Evolutionary conservation across 352 stramenopile species (phyloP).

Genomic region (Globisporangium heterothallicum): DNA sequence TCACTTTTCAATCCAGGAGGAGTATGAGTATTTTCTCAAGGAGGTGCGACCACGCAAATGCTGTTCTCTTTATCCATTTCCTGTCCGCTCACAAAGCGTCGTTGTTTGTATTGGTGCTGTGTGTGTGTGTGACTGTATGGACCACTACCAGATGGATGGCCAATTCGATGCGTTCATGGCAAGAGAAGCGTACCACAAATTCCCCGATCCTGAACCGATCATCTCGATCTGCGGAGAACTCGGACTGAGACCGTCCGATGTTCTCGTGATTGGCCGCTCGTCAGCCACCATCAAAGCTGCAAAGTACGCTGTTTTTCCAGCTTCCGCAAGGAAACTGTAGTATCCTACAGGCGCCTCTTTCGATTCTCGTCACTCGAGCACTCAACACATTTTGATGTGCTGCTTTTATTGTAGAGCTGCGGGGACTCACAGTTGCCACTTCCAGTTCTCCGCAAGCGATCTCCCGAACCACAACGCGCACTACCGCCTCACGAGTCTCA

Average conservation of each 20-base stretch:
- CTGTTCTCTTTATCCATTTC: too few relatives aligned
- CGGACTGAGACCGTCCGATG: constrained; percentile 39
- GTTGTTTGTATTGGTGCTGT: neutral
- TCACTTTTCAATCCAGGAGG: too few relatives aligned
- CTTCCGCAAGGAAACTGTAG: too few relatives aligned
- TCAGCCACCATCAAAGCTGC: constrained; percentile 50
- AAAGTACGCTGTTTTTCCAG: constrained; percentile 30
- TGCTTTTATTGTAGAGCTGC: constrained; percentile 29
- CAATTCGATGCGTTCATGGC: constrained; percentile 62
- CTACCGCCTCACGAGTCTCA: constrained; percentile 53
- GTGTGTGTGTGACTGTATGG: neutral
- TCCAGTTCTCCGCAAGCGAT: constrained; percentile 51
- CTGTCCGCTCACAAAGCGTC: neutral
- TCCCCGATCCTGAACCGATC: constrained; percentile 48
- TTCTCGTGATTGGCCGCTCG: constrained; percentile 53
- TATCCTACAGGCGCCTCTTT: too few relatives aligned
- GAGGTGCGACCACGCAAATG: too few relatives aligned
- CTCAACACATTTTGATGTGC: too few relatives aligned
- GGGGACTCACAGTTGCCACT: constrained; percentile 55
- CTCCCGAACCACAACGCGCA: constrained; percentile 75
- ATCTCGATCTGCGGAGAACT: constrained; percentile 42
- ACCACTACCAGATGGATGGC: constrained; percentile 63
- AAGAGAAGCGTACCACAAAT: constrained; percentile 32
- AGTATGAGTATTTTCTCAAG: constrained; percentile 62
- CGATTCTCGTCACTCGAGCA: too few relatives aligned